These are phyloP conservation scores for Tetradesmus obliquus DNA, from an alignment of 139 green algal species.

Conservation along the genomic window DNA sequence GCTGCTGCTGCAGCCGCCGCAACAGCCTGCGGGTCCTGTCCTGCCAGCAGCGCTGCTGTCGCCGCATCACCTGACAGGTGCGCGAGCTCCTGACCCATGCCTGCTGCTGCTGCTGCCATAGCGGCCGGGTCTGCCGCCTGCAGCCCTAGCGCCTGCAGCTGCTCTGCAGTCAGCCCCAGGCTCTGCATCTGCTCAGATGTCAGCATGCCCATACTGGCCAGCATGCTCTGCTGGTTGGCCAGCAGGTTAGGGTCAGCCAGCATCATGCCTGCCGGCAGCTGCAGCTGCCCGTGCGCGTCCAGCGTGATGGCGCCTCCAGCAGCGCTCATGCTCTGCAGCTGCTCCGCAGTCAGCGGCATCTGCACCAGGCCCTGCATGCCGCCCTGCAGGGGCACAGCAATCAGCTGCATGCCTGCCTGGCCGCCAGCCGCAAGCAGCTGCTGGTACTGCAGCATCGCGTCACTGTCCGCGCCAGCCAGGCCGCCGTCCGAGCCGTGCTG, in stretches of 20 bases:
- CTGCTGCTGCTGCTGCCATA: not conserved
- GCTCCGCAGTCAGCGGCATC: slow-evolving; percentile 31
- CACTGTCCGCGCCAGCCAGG: not conserved
- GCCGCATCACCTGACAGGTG: not conserved
- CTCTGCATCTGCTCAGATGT: slow-evolving; percentile 30
- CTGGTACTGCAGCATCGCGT: slow-evolving; percentile 35
- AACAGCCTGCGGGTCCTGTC: not conserved
- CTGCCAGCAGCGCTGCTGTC: slow-evolving; percentile 4
- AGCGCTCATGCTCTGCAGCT: slow-evolving; percentile 24
- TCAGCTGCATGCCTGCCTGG: slow-evolving; percentile 37
- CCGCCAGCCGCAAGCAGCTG: slow-evolving; percentile 14
- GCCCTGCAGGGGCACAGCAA: slow-evolving; percentile 38
- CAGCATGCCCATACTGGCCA: slow-evolving; percentile 35
- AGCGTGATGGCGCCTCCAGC: not conserved
- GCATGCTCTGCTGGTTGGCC: not conserved
- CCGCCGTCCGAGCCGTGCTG: not conserved
- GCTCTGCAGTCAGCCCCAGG: not conserved
- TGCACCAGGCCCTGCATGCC: slow-evolving; percentile 37
- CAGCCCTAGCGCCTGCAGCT: not conserved
- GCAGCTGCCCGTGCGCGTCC: slow-evolving; percentile 4
- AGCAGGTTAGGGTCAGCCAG: not conserved
- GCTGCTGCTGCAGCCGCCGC: not conserved
- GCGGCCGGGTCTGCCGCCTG: not conserved
- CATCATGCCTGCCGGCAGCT: slow-evolving; percentile 22
- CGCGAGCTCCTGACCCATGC: not conserved